Evolutionary conservation across 2,329 filamentous ascomycete species (phyloP).

Genomic region (Phoma sp.): DNA sequence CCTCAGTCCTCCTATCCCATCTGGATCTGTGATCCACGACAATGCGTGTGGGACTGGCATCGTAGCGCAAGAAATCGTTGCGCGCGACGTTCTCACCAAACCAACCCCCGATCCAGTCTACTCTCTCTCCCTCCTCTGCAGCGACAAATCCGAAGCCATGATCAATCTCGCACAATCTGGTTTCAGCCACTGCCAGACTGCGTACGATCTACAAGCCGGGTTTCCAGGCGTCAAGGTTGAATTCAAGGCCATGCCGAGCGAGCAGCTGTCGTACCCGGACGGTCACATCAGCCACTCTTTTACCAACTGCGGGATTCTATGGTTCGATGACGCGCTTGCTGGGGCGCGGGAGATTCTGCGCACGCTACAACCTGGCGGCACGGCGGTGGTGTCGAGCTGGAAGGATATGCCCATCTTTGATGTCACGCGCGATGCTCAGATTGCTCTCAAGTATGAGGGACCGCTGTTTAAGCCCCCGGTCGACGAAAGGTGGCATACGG

Average conservation of each 20-base stretch:
- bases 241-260: background rate
- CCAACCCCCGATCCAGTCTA: background rate
- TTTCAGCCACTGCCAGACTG: background rate
- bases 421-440: constrained; percentile 15
- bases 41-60: constrained; percentile 39
- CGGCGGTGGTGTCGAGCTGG: constrained; percentile 41
- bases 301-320: constrained; percentile 51
- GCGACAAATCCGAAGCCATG: constrained; percentile 9
- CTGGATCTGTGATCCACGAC: constrained; percentile 28
- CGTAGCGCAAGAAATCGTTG: constrained; percentile 24
- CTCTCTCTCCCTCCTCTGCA: constrained; percentile 13
- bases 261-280: constrained; percentile 31
- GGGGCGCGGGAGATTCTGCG: constrained; percentile 42
- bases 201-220: background rate
- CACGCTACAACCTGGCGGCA: constrained; percentile 47
- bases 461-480: constrained; percentile 22
- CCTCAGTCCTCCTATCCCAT: constrained; percentile 18
- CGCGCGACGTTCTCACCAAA: background rate
- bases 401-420: constrained; percentile 14
- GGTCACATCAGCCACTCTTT: constrained; percentile 47
- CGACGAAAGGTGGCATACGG: constrained; percentile 19
- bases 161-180: background rate
- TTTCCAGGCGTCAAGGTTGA: background rate
- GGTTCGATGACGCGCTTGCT: constrained; percentile 38
- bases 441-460: constrained; percentile 3